These are phyloP conservation scores for Fraxinus anomala DNA, from an alignment of 257 asterid species.

Conservation along the genomic window DNA sequence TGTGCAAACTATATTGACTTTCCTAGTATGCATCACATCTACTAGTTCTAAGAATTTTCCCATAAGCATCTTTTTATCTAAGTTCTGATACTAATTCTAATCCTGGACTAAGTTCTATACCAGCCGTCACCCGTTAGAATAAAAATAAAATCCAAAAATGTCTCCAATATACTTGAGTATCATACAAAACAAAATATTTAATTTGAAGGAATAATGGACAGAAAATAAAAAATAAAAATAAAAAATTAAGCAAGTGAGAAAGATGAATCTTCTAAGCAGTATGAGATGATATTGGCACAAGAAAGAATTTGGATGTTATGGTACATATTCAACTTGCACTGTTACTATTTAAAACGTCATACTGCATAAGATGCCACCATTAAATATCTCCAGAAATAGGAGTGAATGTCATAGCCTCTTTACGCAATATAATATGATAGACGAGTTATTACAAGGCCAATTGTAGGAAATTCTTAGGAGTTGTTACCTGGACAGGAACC, in stretches of 20 bases:
- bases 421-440: not conserved
- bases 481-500: conserved; percentile 64
- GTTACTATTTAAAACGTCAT: not conserved
- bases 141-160: not conserved
- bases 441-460: not conserved
- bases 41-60: not conserved
- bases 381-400: not conserved
- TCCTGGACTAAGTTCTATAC: not conserved
- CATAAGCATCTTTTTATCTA: too few species aligned
- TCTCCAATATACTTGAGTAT: not conserved
- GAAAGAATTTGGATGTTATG: not conserved
- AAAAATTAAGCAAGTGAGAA: not conserved
- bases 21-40: not conserved
- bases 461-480: not conserved
- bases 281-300: not conserved
- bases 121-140: not conserved
- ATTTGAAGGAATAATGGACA: not conserved
- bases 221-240: too few species aligned
- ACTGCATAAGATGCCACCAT: not conserved
- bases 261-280: not conserved
- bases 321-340: not conserved
- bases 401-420: not conserved
- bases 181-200: not conserved
- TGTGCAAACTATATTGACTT: too few species aligned
- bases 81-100: not conserved